A percentile compares a stretch with the other conserved stretches of the same genome.
Evolutionary conservation across 306 rosid species (phyloP).

Genomic region (Carpinus viminea): DNA sequence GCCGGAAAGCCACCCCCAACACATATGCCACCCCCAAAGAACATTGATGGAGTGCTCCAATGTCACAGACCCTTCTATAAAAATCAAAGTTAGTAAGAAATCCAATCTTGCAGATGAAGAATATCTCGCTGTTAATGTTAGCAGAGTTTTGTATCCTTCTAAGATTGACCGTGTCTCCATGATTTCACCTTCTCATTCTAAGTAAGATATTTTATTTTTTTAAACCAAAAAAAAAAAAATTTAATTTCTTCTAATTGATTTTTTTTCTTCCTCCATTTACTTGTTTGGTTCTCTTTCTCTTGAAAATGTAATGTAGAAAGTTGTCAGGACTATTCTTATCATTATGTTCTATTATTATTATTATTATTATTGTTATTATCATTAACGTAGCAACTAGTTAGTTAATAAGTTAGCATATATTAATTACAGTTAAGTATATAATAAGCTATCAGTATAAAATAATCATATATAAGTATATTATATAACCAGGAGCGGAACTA

Average conservation of each 20-base stretch:
- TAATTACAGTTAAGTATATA: too few relatives aligned
- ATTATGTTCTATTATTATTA: too few relatives aligned
- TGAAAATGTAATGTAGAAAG: constrained; percentile 39
- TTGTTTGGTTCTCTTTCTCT: neutral
- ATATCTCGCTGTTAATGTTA: constrained; percentile 50
- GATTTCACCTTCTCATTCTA: constrained; percentile 73
- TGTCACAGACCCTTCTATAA: constrained; percentile 25
- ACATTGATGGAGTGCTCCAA: constrained; percentile 37
- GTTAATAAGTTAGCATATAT: too few relatives aligned
- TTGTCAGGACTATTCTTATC: too few relatives aligned
- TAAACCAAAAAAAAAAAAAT: too few relatives aligned
- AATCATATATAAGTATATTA: too few relatives aligned
- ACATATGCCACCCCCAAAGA: too few relatives aligned
- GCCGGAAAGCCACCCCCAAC: too few relatives aligned
- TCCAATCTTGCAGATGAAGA: constrained; percentile 48
- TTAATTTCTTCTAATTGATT: neutral
- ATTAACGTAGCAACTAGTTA: too few relatives aligned
- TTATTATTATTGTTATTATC: too few relatives aligned
- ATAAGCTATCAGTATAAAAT: too few relatives aligned
- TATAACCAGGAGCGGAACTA: too few relatives aligned
- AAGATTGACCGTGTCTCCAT: constrained; percentile 71
- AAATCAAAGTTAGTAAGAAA: constrained; percentile 32
- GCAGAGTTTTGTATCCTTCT: constrained; percentile 55
- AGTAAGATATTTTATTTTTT: constrained; percentile 40
- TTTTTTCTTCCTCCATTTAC: neutral